Conservation (phyloP, 2,329 filamentous ascomycete species). For the Diaporthe sp. region DNA sequence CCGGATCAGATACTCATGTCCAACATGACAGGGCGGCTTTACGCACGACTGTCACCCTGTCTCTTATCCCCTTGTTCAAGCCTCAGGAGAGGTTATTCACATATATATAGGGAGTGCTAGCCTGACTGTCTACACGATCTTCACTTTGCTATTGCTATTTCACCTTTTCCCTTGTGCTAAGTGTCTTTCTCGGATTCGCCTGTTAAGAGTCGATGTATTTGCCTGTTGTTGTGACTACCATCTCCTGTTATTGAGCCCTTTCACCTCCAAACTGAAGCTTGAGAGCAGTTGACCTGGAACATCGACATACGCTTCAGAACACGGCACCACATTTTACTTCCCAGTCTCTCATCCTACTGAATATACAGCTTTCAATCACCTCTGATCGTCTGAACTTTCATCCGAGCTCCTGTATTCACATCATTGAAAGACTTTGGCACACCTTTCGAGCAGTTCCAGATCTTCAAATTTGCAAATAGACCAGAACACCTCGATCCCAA, state of each 20-base stretch:
- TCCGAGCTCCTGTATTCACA: background rate
- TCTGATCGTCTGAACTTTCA: background rate
- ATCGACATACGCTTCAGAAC: no score
- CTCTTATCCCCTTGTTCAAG: background rate
- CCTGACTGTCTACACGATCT: no score
- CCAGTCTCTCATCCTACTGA: background rate
- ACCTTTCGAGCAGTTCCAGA: background rate
- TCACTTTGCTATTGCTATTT: no score
- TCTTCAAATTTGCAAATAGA: background rate
- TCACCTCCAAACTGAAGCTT: background rate
- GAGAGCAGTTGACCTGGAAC: background rate
- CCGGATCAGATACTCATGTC: background rate
- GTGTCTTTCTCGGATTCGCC: background rate
- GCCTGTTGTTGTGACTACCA: background rate
- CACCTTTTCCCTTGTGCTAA: background rate
- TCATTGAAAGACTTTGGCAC: background rate
- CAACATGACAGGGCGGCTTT: background rate
- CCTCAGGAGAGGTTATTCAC: background rate
- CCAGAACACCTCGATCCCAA: background rate
- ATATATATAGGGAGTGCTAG: background rate
- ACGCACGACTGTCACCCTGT: constrained; percentile 14
- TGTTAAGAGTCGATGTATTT: no score
- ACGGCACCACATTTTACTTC: background rate
- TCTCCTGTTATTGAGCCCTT: background rate
- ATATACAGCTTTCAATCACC: no score